Evolutionary conservation across 2,329 filamentous ascomycete species (phyloP).

Genomic region (Aspergillus sp.): DNA sequence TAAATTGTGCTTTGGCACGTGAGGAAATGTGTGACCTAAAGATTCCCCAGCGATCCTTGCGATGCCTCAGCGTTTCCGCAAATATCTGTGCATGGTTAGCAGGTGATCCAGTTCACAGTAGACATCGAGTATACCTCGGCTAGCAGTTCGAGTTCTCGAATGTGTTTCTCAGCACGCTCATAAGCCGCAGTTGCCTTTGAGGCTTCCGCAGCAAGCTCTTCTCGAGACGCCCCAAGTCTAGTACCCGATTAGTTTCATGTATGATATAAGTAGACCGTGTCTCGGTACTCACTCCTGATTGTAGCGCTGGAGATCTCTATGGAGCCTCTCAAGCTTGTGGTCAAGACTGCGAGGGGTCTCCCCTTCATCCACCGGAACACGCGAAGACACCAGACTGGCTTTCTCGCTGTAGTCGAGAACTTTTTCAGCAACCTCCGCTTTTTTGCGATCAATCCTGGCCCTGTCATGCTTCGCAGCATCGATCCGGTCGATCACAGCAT

Average conservation of each 20-base stretch:
- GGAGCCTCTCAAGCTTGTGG: constrained; percentile 44
- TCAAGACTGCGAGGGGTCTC: constrained; percentile 52
- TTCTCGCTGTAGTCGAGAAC: constrained; percentile 49
- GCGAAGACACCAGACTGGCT: constrained; percentile 48
- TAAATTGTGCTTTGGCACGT: constrained; percentile 78
- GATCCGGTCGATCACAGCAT: constrained; percentile 47
- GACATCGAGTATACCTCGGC: constrained; percentile 27
- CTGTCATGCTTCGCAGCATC: constrained; percentile 44
- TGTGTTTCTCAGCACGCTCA: constrained; percentile 29
- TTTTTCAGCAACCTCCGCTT: constrained; percentile 39
- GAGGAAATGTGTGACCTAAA: constrained; percentile 81
- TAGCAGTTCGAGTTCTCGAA: constrained; percentile 30
- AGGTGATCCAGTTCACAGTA: not conserved
- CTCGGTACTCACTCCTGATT: constrained; percentile 38
- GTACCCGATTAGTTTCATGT: constrained; percentile 15
- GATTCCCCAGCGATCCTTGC: constrained; percentile 65
- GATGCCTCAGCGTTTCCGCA: constrained; percentile 56
- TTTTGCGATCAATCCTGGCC: constrained; percentile 40
- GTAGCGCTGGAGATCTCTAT: constrained; percentile 51
- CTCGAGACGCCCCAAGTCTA: constrained; percentile 54
- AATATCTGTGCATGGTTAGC: constrained; percentile 35
- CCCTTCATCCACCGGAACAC: constrained; percentile 56
- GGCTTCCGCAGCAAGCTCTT: constrained; percentile 52
- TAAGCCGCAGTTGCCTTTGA: constrained; percentile 29
- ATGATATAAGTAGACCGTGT: not conserved